phyloP scores from a whole-genome alignment of 2,329 filamentous ascomycete genomes.

The Shiraia sp. region DNA sequence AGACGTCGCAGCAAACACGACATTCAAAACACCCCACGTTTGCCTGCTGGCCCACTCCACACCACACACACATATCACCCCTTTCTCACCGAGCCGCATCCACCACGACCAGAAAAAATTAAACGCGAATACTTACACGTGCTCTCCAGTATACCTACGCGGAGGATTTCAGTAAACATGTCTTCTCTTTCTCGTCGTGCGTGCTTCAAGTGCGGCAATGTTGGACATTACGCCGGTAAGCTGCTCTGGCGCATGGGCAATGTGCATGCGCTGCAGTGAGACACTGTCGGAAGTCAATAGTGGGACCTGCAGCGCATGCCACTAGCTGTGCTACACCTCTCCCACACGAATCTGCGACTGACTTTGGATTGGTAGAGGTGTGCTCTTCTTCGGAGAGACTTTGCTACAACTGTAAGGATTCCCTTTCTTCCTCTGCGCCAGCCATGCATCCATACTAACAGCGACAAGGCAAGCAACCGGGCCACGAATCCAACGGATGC shows the following conservation, averaged over 20 bases:
- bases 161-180: constrained; percentile 48
- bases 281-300: constrained; percentile 12
- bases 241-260: constrained; percentile 16
- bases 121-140: constrained; percentile 21
- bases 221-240: constrained; percentile 58
- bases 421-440: constrained; percentile 5
- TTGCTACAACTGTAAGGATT: constrained; percentile 93
- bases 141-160: constrained; percentile 24
- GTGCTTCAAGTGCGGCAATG: constrained; percentile 59
- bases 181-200: constrained; percentile 58
- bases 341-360: constrained; percentile 18
- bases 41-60: constrained; percentile 16
- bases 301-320: constrained; percentile 23
- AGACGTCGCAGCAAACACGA: constrained; percentile 24
- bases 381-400: constrained; percentile 97
- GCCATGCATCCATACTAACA: constrained; percentile 12
- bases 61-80: constrained; percentile 1
- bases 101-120: constrained; percentile 9
- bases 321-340: constrained; percentile 9
- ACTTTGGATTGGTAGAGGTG: constrained; percentile 65
- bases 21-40: constrained; percentile 21
- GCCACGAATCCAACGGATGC: constrained; percentile 97
- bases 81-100: too few relatives aligned
- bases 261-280: constrained; percentile 22
- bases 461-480: constrained; percentile 74